Conservation (phyloP, 352 stramenopile genomes). For the Globisporangium carolinianum region DNA sequence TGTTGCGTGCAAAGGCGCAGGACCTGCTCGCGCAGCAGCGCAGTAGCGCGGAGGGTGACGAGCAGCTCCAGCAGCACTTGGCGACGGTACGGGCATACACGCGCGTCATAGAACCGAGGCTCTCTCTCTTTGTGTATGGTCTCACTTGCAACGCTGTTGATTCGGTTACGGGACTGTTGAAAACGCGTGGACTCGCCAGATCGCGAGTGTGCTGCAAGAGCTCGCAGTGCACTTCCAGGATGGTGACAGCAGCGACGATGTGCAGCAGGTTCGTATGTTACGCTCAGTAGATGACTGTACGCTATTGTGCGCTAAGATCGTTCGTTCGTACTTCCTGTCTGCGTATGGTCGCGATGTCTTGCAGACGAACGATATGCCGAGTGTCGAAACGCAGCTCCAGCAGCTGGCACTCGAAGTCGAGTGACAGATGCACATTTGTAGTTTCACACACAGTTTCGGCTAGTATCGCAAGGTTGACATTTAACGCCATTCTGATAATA, state of each 20-base stretch:
- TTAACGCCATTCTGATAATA: no score
- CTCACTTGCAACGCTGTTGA: not conserved
- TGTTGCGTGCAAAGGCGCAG: conserved; percentile 42
- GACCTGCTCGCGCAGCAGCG: conserved; percentile 16
- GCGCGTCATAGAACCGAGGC: no score
- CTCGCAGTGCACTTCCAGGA: conserved; percentile 1
- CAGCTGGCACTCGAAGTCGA: no score
- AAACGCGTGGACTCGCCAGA: not conserved
- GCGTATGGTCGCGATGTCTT: no score
- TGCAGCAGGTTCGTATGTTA: not conserved
- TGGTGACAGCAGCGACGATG: not conserved
- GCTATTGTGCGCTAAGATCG: no score
- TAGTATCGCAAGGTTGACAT: no score
- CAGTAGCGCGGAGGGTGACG: not conserved
- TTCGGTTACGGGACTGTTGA: not conserved
- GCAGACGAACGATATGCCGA: no score
- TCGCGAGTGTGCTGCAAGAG: conserved; percentile 5
- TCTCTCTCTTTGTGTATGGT: no score
- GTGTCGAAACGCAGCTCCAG: no score
- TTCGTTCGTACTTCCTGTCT: no score
- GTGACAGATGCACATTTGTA: no score
- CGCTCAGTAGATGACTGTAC: not conserved
- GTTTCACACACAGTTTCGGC: no score
- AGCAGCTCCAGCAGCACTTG: not conserved
- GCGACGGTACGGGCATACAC: not conserved